phyloP scores from a whole-genome alignment of 179 eudicot species.

The Patellifolia procumbens region DNA sequence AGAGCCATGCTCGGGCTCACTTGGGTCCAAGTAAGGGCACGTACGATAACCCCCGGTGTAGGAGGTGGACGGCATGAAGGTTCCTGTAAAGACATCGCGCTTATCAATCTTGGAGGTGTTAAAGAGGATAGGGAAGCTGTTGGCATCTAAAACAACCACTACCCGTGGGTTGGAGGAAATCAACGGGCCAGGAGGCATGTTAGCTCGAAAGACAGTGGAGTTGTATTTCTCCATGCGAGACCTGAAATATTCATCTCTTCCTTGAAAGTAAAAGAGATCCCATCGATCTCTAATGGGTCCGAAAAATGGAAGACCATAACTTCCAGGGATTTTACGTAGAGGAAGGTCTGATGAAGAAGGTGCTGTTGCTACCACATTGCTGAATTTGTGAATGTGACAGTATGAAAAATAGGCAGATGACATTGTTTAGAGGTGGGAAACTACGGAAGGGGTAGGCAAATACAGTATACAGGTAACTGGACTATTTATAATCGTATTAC shows the following conservation, averaged over 20 bases:
- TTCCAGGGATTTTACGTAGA: constrained; percentile 30
- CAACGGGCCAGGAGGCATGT: constrained; percentile 73
- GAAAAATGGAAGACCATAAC: constrained; percentile 31
- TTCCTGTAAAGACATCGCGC: constrained; percentile 56
- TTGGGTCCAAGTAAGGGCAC: constrained; percentile 66
- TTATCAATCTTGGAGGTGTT: constrained; percentile 67
- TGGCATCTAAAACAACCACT: constrained; percentile 56
- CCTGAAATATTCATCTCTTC: constrained; percentile 46
- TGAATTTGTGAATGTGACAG: too few relatives aligned
- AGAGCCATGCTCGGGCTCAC: constrained; percentile 50
- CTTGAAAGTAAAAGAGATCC: constrained; percentile 55
- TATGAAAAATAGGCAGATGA: too few relatives aligned
- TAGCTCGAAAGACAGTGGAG: constrained; percentile 57
- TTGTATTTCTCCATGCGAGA: constrained; percentile 49
- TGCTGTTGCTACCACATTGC: too few relatives aligned
- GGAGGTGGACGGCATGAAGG: constrained; percentile 53
- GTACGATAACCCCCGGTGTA: constrained; percentile 62
- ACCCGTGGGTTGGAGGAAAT: constrained; percentile 50
- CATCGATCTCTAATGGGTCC: constrained; percentile 51
- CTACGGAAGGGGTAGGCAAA: too few relatives aligned
- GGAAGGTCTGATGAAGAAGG: constrained; percentile 17
- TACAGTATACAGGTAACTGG: too few relatives aligned
- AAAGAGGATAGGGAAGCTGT: constrained; percentile 59
- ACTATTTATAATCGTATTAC: too few relatives aligned
- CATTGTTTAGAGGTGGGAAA: too few relatives aligned